These are phyloP conservation scores for Termitomyces sp. DNA, from an alignment of 768 basidiomycete genomes.

Conservation along the genomic window DNA sequence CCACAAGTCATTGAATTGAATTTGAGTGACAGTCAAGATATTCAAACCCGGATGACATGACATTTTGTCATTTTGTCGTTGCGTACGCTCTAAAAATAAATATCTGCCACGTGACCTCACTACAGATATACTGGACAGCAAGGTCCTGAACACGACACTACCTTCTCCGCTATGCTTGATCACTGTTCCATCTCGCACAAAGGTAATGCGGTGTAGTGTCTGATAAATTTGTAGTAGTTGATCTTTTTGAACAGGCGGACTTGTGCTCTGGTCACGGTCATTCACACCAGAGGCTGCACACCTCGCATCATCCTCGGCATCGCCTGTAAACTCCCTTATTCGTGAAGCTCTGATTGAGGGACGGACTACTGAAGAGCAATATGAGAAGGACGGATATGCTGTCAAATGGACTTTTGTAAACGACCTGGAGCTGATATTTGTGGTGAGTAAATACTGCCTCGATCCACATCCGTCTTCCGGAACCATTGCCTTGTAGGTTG, in stretches of 20 bases:
- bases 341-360: constrained; percentile 92
- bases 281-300: constrained; percentile 85
- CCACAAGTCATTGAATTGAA: neutral
- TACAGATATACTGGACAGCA: neutral
- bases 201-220: constrained; percentile 41
- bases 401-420: constrained; percentile 95
- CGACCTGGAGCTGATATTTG: constrained; percentile 94
- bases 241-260: constrained; percentile 58
- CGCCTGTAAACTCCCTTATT: constrained; percentile 86
- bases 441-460: constrained; percentile 50
- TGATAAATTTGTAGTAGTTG: neutral
- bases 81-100: neutral
- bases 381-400: constrained; percentile 93
- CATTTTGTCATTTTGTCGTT: too few species aligned
- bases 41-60: too few species aligned
- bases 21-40: too few species aligned
- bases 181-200: constrained; percentile 95
- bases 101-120: neutral
- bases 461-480: constrained; percentile 6
- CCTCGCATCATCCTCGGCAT: constrained; percentile 65
- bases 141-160: neutral
- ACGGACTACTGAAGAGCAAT: constrained; percentile 73
- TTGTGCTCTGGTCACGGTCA: constrained; percentile 92
- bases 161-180: constrained; percentile 66
- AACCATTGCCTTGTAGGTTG: constrained; percentile 54